Conservation (phyloP, 345 rosid species). For the Salix caprea region DNA sequence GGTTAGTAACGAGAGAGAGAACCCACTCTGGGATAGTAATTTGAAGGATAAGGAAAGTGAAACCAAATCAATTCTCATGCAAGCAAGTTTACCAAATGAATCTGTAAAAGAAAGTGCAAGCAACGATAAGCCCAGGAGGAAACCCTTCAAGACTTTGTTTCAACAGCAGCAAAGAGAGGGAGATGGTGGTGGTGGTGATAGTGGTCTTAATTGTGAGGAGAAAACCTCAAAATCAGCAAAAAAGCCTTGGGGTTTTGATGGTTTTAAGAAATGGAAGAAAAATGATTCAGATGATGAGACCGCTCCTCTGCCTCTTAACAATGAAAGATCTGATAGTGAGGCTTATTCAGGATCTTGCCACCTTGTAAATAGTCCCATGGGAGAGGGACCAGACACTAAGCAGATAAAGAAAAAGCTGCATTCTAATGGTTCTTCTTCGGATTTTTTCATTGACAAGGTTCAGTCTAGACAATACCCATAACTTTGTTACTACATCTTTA, state of each 20-base stretch:
- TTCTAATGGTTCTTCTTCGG: slow-evolving; percentile 61
- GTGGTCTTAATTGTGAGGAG: slow-evolving; percentile 24
- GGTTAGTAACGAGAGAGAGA: slow-evolving; percentile 22
- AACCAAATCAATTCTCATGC: slow-evolving; percentile 53
- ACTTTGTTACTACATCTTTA: not conserved
- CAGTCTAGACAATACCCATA: not conserved
- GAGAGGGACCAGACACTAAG: slow-evolving; percentile 63
- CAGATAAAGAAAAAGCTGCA: slow-evolving; percentile 60
- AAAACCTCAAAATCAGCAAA: slow-evolving; percentile 40
- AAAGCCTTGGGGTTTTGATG: slow-evolving; percentile 64
- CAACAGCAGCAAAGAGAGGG: slow-evolving; percentile 34
- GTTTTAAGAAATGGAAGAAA: slow-evolving; percentile 64
- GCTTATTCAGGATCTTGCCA: slow-evolving; percentile 29
- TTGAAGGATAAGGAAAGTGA: slow-evolving; percentile 37
- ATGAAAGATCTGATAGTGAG: slow-evolving; percentile 44
- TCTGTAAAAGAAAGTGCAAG: slow-evolving; percentile 27
- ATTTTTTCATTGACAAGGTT: slow-evolving; percentile 77
- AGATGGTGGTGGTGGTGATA: not conserved
- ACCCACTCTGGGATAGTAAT: slow-evolving; percentile 38
- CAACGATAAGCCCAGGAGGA: slow-evolving; percentile 41
- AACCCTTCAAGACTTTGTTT: slow-evolving; percentile 46
- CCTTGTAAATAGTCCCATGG: slow-evolving; percentile 39
- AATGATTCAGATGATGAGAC: slow-evolving; percentile 58
- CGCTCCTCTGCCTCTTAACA: slow-evolving; percentile 47
- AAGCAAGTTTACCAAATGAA: slow-evolving; percentile 29